Base-by-base conservation (phyloP, 129 eudicot genomes). In the Artemisia argyi region DNA sequence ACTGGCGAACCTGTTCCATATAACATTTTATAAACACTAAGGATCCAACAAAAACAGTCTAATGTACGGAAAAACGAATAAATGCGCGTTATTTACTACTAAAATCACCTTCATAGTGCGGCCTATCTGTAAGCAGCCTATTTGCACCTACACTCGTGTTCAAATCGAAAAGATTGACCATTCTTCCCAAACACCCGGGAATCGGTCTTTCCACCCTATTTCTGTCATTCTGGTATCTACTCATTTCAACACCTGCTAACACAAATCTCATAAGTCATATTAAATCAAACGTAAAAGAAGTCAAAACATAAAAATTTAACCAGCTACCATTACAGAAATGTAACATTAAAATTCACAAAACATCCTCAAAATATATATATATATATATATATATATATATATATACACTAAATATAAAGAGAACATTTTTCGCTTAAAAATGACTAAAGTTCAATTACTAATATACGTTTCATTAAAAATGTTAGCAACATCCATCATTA, bases 131-230 rank as follows among this genome's bases (percentile, higher is more conserved):
- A 26, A 94, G 91, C 66, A 90, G 75, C 81, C 73, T 79, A 81
- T 90, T 86, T 79, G 89, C 74, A 69, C 88, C 82, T 71, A 90
- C 57, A 67, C 84, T 77, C 3, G 86, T 59, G 58, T 79, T 81
- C 81, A 88, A 61, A 77, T 94, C 97, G 56, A 90, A 94, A 15
- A 88, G 86, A 71, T 94, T 88, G 54, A 83, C 99, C 91, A 90
- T 83, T 83, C 88, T 86, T 68, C 99, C 94, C 75, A 90, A 83
- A 79, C 99, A 94, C 71, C 93, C 96, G 54, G 92, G 89, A 66
- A 83, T 32, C 19, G 89, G 84, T 60, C 82, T 83, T 57, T 86
- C 89, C 72, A 69, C 53, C 8, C 63, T 55, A 83, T 66, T 66
- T 75, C 78, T 86, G 5, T 53, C 74, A 80, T 77, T 82, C 50